Evolutionary conservation across 2,329 filamentous ascomycete species (phyloP), one percentile per base, ranked within the genome.

Genomic region (Cyclaneusma minus): DNA sequence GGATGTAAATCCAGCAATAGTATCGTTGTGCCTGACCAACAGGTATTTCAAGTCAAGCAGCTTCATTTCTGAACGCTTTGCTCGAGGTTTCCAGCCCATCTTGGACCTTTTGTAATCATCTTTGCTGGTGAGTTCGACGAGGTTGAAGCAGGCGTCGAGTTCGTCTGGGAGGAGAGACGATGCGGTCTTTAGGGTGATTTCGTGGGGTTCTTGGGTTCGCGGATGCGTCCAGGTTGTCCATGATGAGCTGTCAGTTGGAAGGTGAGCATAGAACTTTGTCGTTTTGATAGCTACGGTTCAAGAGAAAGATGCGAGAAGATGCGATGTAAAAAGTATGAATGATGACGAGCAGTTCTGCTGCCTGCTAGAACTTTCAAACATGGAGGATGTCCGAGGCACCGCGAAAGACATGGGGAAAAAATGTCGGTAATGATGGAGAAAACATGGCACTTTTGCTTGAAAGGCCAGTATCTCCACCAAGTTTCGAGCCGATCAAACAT

Each of bases 1-100:
- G n/a, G 71, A 78, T 2, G 64, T 58, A 40, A 80, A 77, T 4
- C 59, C 70, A 11, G 50, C 45, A 6, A 74, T 35, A 10, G 22
- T 7, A 6, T 35, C 30, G 0, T 28, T 29, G 7, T 49, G 46
- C 34, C 57, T 58, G 25, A 79, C 62, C 3, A 83, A 49, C 6
- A 84, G 54, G 45, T 82, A 85, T 22, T 73, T 63, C 47, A 85
- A 63, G 30, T 73, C 70, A 0, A 56, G 48, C 4, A 75, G 66
- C 32, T 53, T 53, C 78, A 85, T 83, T 55, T 85, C 79, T 8
- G 51, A 50, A 27, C 55, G 52, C 54, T 84, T 85, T 22, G 55
- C 52, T 3, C 37, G 45, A 0, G 64, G 60, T 24, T 70, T 62
- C 79, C 79, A 85, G 24, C 72, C 72, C 1, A 51, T 43, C 5